Percentiles rank a stretch among this genome's conserved stretches.
Evolutionary conservation across 2,329 filamentous ascomycete species (phyloP).

Genomic region (Aspergillus neotritici): DNA sequence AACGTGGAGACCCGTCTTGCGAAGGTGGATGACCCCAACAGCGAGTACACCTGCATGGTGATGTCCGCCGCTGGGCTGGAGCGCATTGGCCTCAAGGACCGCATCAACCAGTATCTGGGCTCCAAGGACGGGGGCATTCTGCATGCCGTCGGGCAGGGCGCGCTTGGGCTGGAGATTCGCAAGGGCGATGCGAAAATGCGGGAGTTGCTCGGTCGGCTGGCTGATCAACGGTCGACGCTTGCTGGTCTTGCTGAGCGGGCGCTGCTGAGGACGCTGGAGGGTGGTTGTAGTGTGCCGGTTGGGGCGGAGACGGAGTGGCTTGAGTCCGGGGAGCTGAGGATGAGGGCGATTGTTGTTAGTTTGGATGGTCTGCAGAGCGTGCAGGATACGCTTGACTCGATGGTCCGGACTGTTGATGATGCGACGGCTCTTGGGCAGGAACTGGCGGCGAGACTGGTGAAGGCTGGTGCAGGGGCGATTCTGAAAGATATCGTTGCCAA

Average conservation of each 20-base stretch:
- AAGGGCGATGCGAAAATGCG: slow-evolving; percentile 2
- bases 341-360: slow-evolving; percentile 8
- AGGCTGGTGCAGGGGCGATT: slow-evolving; percentile 22
- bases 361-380: slow-evolving; percentile 4
- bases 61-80: slow-evolving; percentile 78
- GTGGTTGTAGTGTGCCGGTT: slow-evolving; percentile 8
- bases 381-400: neutral
- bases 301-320: slow-evolving; percentile 11
- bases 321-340: neutral
- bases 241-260: slow-evolving; percentile 7
- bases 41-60: slow-evolving; percentile 69
- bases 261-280: slow-evolving; percentile 6
- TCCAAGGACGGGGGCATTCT: slow-evolving; percentile 54
- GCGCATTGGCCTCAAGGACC: slow-evolving; percentile 61
- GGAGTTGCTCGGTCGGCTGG: slow-evolving; percentile 3
- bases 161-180: slow-evolving; percentile 55
- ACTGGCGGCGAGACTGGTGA: neutral
- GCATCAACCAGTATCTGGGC: slow-evolving; percentile 71
- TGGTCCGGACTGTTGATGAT: neutral
- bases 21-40: slow-evolving; percentile 71
- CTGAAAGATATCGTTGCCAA: slow-evolving; percentile 1
- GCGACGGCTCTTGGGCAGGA: neutral
- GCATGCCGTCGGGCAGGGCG: slow-evolving; percentile 84
- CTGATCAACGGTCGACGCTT: slow-evolving; percentile 4
- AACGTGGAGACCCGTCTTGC: slow-evolving; percentile 74